phyloP scores from a whole-genome alignment of 768 basidiomycete species.

The Leccinum broughii region DNA sequence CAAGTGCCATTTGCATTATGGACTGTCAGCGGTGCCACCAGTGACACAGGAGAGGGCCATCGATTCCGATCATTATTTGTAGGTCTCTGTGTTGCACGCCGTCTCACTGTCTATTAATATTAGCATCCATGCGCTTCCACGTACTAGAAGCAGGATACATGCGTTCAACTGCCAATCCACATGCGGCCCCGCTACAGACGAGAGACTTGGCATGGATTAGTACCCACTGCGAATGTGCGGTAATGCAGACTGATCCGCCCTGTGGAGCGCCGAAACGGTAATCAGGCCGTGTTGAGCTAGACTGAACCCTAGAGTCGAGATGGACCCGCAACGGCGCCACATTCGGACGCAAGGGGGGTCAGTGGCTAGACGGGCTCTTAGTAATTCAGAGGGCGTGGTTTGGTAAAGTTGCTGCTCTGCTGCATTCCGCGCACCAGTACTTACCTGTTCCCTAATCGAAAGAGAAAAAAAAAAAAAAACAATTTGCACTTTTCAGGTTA shows the following conservation, averaged over 20 bases:
- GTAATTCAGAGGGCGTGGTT: slow-evolving; percentile 23
- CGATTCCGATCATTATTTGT: slow-evolving; percentile 2
- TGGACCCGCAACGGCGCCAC: slow-evolving; percentile 7
- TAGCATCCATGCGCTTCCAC: background rate
- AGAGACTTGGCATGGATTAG: background rate
- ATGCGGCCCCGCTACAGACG: background rate
- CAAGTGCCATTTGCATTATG: background rate
- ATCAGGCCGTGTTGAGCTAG: background rate
- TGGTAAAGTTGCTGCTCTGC: slow-evolving; percentile 26
- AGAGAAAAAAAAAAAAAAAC: background rate
- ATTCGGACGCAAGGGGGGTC: background rate
- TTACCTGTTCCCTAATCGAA: slow-evolving; percentile 23
- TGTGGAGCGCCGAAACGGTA: background rate
- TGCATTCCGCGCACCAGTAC: slow-evolving; percentile 11
- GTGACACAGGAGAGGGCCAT: background rate
- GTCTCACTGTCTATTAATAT: slow-evolving; percentile 13
- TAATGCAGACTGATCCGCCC: slow-evolving; percentile 15
- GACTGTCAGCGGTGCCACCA: slow-evolving; percentile 2
- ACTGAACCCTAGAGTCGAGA: slow-evolving; percentile 10
- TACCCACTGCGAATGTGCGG: background rate
- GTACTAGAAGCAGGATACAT: background rate
- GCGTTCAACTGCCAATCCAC: background rate
- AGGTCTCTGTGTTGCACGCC: background rate
- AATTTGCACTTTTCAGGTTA: slow-evolving; percentile 37
- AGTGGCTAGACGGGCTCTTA: slow-evolving; percentile 1